Base-by-base conservation (phyloP, 345 rosid genomes). In the Eucalyptus melliodora region DNA sequence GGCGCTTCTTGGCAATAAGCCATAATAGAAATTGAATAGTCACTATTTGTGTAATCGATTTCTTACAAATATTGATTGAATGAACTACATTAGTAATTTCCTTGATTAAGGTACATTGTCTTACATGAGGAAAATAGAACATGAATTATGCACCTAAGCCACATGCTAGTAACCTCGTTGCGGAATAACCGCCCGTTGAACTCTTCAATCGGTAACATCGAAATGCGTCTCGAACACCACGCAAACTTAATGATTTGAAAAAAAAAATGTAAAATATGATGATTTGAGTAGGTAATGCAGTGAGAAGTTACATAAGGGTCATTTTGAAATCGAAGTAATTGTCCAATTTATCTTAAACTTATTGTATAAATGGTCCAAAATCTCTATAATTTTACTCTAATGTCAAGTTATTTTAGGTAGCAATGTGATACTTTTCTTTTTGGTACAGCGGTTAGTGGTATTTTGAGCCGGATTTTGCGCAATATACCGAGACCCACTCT, bases 151-250 rank as follows among this genome's bases (percentile, higher is more conserved):
- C 8, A 27, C 16, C 69, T 62, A 6, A 62, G 1, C 69, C 16
- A 27, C 4, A 13, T 53, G 16, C 16, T 60, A 30, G 8, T 60
- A 60, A 60, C n/a, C 69, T 14, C 2, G 1, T 13, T 30, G 34
- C 0, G 31, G 31, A 60, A 12, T 27, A 27, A 27, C 0, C 0
- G 16, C 31, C 1, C 0, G 1, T 27, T 30, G 1, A 62, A 27
- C 69, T 30, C 16, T 62, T 62, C 31, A 62, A 62, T 62, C 0
- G 1, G 4, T 62, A 30, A 62, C 34, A 1, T 62, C 3, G 8
- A 13, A 62, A 27, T 6, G 31, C 4, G 5, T 62, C 16, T 62
- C 2, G 0, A 60, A 60, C 31, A 11, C 16, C 12, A 62, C 13
- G 9, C 31, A 27, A 60, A 62, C 16, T 27, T 62, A 14, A 62